Evolutionary conservation across 306 rosid genomes (phyloP), one percentile per base, ranked within the genome.

Genomic region (Cucurbita pepo): DNA sequence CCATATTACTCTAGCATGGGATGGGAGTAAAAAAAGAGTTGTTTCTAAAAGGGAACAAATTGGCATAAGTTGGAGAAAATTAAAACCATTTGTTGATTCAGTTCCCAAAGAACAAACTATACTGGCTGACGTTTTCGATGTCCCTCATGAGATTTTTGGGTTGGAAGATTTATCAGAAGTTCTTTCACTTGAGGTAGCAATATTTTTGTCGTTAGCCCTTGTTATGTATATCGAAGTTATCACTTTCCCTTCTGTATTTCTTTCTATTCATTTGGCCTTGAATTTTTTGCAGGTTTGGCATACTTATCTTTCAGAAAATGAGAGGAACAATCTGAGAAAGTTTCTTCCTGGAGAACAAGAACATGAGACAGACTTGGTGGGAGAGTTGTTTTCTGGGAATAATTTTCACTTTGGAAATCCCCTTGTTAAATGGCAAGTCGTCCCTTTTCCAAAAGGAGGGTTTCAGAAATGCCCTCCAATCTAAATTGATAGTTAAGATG

Each of bases 1-100:
- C 67, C 95, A 89, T 74, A 79, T 94, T 74, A 86, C 92, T 79
- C 90, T 94, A 47, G 86, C 84, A 83, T 94, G 96, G 99, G 97
- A 91, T 79, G 81, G 81, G 70, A 84, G 78, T 83, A 86, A 86
- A 79, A 84, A 84, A 77, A 86, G 22, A 71, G 97, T 94, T 56
- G 86, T 94, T 79, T 90, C 99, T 71, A 94, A 88, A 83, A 82
- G 80, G 80, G 95, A 89, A 37, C 99, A 94, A 81, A 72, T 91
- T 82, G 96, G 97, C 81, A 76, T 91, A 79, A 84, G 86, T 71
- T 74, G 91, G 96, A 94, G 89, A 81, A 81, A 85, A 74, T 60
- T 81, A 81, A 86, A 76, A 74, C 85, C 95, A 48, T 88, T 77
- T 85, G 40, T 72, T 41, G 73, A 71, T 74, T 82, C 76, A 44